These are phyloP conservation scores for Heritiera littoralis DNA, from an alignment of 345 rosid species.

Conservation along the genomic window DNA sequence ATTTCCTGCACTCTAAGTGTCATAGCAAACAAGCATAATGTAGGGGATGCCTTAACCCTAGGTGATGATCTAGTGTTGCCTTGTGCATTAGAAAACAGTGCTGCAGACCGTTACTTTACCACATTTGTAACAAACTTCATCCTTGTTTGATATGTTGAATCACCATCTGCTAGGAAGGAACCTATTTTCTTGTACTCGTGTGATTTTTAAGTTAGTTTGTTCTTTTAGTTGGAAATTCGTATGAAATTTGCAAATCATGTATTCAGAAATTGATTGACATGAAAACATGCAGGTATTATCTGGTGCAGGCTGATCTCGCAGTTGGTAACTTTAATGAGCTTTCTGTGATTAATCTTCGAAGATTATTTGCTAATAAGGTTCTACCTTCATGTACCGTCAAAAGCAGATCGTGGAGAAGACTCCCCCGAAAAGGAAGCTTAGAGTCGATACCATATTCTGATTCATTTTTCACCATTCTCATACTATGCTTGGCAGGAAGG, in stretches of 20 bases:
- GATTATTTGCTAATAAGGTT: conserved; percentile 87
- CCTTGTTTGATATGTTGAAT: not conserved
- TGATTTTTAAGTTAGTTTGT: not conserved
- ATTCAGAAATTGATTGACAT: not conserved
- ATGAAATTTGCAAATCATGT: not conserved
- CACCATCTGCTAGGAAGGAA: not conserved
- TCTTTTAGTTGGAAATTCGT: not conserved
- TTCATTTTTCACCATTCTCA: not conserved
- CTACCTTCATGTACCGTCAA: conserved; percentile 84
- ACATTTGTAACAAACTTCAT: not conserved
- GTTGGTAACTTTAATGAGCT: conserved; percentile 78
- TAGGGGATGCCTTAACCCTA: not conserved
- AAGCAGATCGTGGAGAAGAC: conserved; percentile 74
- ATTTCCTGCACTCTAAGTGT: not conserved
- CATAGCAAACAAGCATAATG: not conserved
- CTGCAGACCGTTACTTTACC: not conserved
- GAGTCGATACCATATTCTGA: conserved; percentile 81
- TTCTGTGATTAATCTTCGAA: conserved; percentile 85
- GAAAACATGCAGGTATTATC: conserved; percentile 65
- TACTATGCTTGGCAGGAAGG: too few relatives aligned
- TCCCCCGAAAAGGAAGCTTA: conserved; percentile 81
- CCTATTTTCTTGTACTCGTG: not conserved
- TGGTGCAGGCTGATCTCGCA: conserved; percentile 94
- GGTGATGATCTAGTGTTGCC: not conserved
- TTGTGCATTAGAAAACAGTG: not conserved